Base-by-base conservation (phyloP, 192 early-diverging fungal genomes). In the Coemansia pectinata region DNA sequence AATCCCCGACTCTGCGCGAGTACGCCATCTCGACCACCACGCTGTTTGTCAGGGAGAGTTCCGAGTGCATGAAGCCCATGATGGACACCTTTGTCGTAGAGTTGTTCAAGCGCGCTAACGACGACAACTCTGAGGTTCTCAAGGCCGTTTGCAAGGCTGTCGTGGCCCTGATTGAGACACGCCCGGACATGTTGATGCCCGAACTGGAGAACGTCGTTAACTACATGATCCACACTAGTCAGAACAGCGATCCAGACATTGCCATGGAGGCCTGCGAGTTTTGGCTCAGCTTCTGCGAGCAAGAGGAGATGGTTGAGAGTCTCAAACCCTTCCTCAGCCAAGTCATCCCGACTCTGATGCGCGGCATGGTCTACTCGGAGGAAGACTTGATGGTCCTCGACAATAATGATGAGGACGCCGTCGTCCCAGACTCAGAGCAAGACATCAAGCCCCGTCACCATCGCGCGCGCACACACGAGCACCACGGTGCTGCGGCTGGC, bases 211-310 rank as follows among this genome's bases (percentile, higher is more conserved):
- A 91, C 71, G 88, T 98, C 31, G 92, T 98, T 58, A 89, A 92
- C 74, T 99, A 96, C 78, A 98, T 99, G 93, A 86, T 99, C 10
- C 92, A 89, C 78, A 94, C 91, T 50, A 98, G 93, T n/a, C 90
- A 93, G 86, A 89, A 92, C 68, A 72, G 69, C 65, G 93, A 97
- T 65, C 87, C 92, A 21, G 85, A 89, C 34, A 88, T 98, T 55
- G 97, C 97, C n/a, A 85, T 97, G 66, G 98, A 98, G 80, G 97
- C 97, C 10, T 96, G 95, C 78, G 98, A 99, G 84, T 99, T 99
- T 81, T 99, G 97, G 97, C 77, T 97, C 38, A 91, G 92, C 42
- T 95, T 98, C 87, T 94, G 94, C 61, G 98, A 99, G 80, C 95
- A 96, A 69, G 91, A 94, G 48, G 88, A 87, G 31, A 70, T 96